Conservation (phyloP, 805 yeast genomes). For the Saccharomycopsis selenospora region DNA sequence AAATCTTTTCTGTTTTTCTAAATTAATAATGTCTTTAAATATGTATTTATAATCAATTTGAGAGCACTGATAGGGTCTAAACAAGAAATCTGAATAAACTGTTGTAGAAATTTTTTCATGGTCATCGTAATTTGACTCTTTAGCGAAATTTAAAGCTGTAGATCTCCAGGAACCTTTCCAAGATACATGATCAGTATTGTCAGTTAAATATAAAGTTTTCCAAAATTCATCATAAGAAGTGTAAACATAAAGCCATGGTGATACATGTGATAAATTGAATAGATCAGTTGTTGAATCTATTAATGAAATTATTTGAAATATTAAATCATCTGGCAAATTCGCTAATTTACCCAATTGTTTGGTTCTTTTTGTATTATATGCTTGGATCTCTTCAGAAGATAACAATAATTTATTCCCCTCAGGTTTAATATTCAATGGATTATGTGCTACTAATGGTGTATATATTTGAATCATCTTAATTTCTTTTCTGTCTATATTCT, state of each 20-base stretch:
- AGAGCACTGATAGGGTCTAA: constrained; percentile 77
- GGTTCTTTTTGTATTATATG: constrained; percentile 21
- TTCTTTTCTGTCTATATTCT: background rate
- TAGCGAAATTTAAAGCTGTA: constrained; percentile 40
- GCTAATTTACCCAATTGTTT: constrained; percentile 48
- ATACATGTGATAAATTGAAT: constrained; percentile 45
- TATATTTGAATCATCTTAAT: background rate
- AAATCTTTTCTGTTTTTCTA: constrained; percentile 21
- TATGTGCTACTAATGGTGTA: constrained; percentile 32
- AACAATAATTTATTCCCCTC: constrained; percentile 51
- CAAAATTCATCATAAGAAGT: constrained; percentile 73
- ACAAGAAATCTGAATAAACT: constrained; percentile 70
- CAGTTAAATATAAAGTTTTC: constrained; percentile 49
- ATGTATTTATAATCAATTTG: constrained; percentile 51
- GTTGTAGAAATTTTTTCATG: constrained; percentile 32
- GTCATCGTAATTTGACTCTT: constrained; percentile 41
- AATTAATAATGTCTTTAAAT: constrained; percentile 40
- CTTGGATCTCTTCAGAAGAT: constrained; percentile 12
- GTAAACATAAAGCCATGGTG: constrained; percentile 66
- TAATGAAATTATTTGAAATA: constrained; percentile 45
- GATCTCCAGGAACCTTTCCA: constrained; percentile 82
- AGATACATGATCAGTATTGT: constrained; percentile 1
- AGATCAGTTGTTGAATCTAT: constrained; percentile 44
- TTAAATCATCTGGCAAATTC: constrained; percentile 53
- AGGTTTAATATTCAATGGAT: constrained; percentile 71